These are phyloP conservation scores for Aureobasidium uvarum DNA, from an alignment of 2,329 filamentous ascomycete genomes.

Conservation along the genomic window DNA sequence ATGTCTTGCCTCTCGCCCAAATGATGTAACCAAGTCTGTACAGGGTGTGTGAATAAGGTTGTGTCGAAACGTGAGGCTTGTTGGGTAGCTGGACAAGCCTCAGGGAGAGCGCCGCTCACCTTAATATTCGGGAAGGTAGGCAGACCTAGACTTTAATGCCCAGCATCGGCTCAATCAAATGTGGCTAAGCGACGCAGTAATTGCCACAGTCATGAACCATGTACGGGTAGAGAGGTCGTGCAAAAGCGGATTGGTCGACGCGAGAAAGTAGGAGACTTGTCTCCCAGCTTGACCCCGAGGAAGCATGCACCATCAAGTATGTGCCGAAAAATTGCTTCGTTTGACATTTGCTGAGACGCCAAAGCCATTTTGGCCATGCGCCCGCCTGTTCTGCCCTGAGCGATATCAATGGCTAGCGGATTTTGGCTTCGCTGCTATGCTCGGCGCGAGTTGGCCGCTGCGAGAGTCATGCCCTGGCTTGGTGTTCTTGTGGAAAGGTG, in stretches of 20 bases:
- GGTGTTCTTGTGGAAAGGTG: not conserved
- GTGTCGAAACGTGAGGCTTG: conserved; percentile 13
- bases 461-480: conserved; percentile 17
- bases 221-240: not conserved
- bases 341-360: not conserved
- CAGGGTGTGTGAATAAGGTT: conserved; percentile 6
- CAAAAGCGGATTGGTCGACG: not conserved
- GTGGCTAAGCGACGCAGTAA: conserved; percentile 1
- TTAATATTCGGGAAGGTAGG: not conserved
- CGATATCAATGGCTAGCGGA: not conserved
- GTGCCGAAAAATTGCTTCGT: conserved; percentile 6
- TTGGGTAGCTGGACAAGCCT: not conserved
- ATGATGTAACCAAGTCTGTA: not conserved
- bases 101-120: not conserved
- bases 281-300: not conserved
- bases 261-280: conserved; percentile 1
- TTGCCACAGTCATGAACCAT: not conserved
- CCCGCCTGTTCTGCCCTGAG: not conserved
- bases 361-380: not conserved
- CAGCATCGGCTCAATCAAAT: not conserved
- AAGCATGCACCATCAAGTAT: conserved; percentile 7
- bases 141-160: not conserved
- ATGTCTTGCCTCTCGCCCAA: not conserved
- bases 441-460: conserved; percentile 11
- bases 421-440: conserved; percentile 18